Conservation (phyloP, 2,329 filamentous ascomycete species). For the Aspergillus tanneri region DNA sequence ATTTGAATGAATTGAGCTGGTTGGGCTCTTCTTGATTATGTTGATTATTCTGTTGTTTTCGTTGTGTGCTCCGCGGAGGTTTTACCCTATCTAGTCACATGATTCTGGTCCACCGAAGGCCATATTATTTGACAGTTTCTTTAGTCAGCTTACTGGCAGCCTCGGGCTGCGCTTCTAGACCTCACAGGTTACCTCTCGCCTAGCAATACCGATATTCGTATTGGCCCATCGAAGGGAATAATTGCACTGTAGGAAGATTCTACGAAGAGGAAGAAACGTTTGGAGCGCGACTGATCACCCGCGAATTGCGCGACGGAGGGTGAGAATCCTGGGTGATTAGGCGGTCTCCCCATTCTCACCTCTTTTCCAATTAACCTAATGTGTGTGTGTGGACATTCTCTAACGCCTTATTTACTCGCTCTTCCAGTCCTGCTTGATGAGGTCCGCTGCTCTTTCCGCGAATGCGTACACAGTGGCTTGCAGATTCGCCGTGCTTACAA, state of each 20-base stretch:
- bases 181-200: too few species aligned
- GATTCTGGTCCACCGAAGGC: too few species aligned
- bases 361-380: background rate
- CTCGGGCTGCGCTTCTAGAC: too few species aligned
- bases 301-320: background rate
- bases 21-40: too few species aligned
- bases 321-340: background rate
- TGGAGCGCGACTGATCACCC: background rate
- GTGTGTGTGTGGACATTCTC: background rate
- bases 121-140: too few species aligned
- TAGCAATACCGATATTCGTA: too few species aligned
- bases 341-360: background rate
- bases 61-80: too few species aligned
- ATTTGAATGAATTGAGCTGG: too few species aligned
- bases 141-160: too few species aligned
- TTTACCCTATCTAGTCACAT: too few species aligned
- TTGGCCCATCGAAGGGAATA: background rate
- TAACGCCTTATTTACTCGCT: slow-evolving; percentile 1
- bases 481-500: slow-evolving; percentile 9
- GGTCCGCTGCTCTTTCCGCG: slow-evolving; percentile 7
- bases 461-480: slow-evolving; percentile 10
- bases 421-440: slow-evolving; percentile 7
- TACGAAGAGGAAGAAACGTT: background rate
- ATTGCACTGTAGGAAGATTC: background rate
- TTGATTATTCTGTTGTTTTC: too few species aligned